Evolutionary conservation across 805 yeast species (phyloP).

Genomic region (Ogataea neopini): DNA sequence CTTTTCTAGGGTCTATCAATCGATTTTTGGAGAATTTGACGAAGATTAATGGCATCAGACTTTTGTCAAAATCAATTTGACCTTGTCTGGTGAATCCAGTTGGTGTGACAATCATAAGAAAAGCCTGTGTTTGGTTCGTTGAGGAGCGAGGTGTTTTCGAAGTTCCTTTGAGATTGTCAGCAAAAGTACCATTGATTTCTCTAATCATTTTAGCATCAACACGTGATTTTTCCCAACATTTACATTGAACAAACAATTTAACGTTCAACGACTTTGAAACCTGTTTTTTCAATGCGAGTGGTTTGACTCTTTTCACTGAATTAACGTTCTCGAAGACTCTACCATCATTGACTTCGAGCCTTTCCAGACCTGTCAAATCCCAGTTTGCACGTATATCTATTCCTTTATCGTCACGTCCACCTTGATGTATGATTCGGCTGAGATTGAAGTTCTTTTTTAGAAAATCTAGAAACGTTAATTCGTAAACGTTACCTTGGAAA

Average conservation of each 20-base stretch:
- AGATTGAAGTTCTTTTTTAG: conserved; percentile 42
- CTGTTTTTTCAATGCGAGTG: conserved; percentile 23
- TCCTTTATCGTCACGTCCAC: conserved; percentile 60
- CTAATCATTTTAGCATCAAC: conserved; percentile 50
- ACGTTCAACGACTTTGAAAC: conserved; percentile 32
- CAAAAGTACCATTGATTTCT: conserved; percentile 55
- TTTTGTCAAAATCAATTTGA: conserved; percentile 43
- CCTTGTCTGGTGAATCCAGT: conserved; percentile 50
- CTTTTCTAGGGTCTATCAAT: conserved; percentile 18
- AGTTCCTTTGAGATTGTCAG: conserved; percentile 24
- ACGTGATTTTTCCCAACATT: conserved; percentile 43
- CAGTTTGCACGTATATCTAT: conserved; percentile 56
- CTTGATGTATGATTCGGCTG: conserved; percentile 42
- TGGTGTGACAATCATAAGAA: conserved; percentile 49
- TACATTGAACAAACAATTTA: conserved; percentile 55
- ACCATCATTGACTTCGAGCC: conserved; percentile 4
- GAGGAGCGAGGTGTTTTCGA: not conserved
- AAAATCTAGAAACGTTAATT: conserved; percentile 43
- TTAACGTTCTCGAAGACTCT: conserved; percentile 25
- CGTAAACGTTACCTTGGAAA: conserved; percentile 58
- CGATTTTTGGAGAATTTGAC: conserved; percentile 40
- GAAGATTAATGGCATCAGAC: conserved; percentile 47
- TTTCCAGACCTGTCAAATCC: conserved; percentile 33
- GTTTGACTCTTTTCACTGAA: conserved; percentile 28
- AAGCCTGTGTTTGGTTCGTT: conserved; percentile 18